Evolutionary conservation across 495 filamentous ascomycete genomes (phyloP).

Genomic region (Hypoxylon lenormandii): DNA sequence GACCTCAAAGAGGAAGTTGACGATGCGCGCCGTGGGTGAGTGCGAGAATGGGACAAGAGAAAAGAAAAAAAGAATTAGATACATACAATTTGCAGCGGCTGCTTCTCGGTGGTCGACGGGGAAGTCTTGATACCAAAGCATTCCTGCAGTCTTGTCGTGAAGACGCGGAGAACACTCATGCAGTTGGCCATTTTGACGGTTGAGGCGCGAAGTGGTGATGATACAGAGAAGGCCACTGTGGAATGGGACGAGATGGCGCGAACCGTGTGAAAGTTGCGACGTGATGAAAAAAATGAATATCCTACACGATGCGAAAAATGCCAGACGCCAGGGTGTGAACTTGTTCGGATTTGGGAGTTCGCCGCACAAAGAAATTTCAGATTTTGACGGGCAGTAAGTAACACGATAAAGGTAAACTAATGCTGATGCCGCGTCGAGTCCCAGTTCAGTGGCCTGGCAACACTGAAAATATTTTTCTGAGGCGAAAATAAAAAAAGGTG

Average conservation of each 20-base stretch:
- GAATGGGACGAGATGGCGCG: not conserved
- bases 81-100: constrained; percentile 47
- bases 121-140: constrained; percentile 43
- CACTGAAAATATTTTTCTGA: not conserved
- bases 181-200: constrained; percentile 36
- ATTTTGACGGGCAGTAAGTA: no score
- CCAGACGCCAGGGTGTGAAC: not conserved
- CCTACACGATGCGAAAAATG: not conserved
- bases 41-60: not conserved
- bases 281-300: no score
- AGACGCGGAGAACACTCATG: constrained; percentile 30
- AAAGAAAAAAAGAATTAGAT: constrained; percentile 2
- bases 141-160: constrained; percentile 40
- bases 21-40: not conserved
- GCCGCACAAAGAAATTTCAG: not conserved
- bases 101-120: constrained; percentile 40
- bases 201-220: not conserved
- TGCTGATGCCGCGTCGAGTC: constrained; percentile 1
- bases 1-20: constrained; percentile 10
- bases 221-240: not conserved
- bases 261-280: not conserved
- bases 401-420: no score
- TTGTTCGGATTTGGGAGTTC: not conserved
- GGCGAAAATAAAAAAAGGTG: not conserved
- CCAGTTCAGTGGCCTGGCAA: not conserved